Evolutionary conservation across 2,329 filamentous ascomycete genomes (phyloP), one percentile per base, ranked within the genome.

Genomic region (Penicillium oxalicum): DNA sequence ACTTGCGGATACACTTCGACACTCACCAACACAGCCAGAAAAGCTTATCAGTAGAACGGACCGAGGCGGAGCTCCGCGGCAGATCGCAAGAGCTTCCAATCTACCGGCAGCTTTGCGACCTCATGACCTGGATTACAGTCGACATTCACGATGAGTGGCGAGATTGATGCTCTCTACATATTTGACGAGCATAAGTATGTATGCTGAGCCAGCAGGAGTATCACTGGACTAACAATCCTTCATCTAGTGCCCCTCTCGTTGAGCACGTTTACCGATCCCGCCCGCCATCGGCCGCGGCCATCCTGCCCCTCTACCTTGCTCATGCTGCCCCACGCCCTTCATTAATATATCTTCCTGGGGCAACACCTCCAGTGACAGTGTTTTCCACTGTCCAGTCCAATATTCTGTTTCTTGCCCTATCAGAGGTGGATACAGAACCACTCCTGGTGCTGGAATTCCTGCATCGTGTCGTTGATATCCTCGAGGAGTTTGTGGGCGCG

Each of bases 91-190:
- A 59, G 53, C 53, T 49, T 49, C 43, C 51, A 48, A 51, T 53
- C 47, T 32, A 32, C 29, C 29, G 29, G 53, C 9, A 54, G 56
- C 54, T 54, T 54, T 58, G 55, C 52, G 49, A 49, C 42, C 32
- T 44, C 47, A 50, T 42, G 33, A 11, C 42, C 41, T 36, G 45
- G 35, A 29, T 56, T 26, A 50, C 50, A 56, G 52, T 55, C 53
- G 60, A 57, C 61, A 59, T 58, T 46, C 66, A 83, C 71, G 68
- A 91, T 91, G 87, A 88, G 81, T 74, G 83, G 88, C 74, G 83
- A 87, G 66, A 87, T 98, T 66, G 91, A 97, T 77, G 93, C 91
- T 67, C 78, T 98, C 64, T 91, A 97, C 76, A 90, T 98, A 68
- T 96, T 87, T 71, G 91, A 97, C 80, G 91, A 96, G 76, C 83